Conservation (phyloP, 164 flowering plant genomes). For the Dillenia turbinata region DNA sequence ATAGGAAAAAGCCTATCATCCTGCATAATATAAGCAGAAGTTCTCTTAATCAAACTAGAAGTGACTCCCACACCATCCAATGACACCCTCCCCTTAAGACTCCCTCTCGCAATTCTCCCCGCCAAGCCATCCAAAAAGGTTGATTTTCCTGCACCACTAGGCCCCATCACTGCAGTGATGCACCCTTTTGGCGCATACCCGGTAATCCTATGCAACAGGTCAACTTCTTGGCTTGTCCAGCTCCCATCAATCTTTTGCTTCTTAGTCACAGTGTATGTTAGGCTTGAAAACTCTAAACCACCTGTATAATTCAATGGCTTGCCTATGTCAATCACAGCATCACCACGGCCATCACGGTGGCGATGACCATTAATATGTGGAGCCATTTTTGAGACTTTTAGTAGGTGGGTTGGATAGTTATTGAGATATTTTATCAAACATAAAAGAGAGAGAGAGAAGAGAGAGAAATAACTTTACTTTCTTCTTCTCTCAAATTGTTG, state of each 20-base stretch:
- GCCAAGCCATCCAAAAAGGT: constrained; percentile 68
- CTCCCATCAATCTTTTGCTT: constrained; percentile 39
- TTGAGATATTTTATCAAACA: background rate
- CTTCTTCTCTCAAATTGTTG: constrained; percentile 11
- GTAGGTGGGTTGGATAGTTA: background rate
- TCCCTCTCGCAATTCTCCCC: constrained; percentile 69
- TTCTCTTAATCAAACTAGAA: constrained; percentile 59
- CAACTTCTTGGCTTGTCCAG: constrained; percentile 47
- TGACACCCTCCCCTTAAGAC: constrained; percentile 54
- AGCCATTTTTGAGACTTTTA: constrained; percentile 8
- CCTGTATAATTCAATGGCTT: constrained; percentile 43
- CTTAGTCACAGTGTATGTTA: constrained; percentile 57
- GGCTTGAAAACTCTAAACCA: constrained; percentile 46
- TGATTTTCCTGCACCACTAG: constrained; percentile 79
- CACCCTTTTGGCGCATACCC: constrained; percentile 71
- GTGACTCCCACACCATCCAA: constrained; percentile 45
- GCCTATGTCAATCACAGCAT: constrained; percentile 42
- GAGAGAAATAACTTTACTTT: background rate
- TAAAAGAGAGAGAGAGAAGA: background rate
- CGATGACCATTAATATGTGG: constrained; percentile 13
- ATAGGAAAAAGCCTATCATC: constrained; percentile 69
- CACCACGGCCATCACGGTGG: background rate
- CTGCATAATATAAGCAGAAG: constrained; percentile 78
- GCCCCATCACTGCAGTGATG: constrained; percentile 74
- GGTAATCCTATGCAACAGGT: constrained; percentile 51